Conservation (phyloP, 2,329 filamentous ascomycete species). For the Fusarium camptoceras region DNA sequence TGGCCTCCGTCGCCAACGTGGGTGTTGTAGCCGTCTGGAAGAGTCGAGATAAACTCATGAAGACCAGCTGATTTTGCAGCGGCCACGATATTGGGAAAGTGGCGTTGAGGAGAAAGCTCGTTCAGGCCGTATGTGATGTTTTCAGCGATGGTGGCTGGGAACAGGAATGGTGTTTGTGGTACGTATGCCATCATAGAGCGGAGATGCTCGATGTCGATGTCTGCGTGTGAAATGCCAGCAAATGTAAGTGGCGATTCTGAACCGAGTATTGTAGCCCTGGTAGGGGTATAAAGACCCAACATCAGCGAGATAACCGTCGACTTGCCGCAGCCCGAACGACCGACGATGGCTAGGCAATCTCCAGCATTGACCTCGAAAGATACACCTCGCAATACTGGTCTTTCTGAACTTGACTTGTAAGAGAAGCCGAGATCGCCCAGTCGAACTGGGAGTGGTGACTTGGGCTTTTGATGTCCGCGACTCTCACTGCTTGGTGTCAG, state of each 20-base stretch:
- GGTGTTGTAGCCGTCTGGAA: constrained; percentile 72
- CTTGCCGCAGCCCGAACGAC: constrained; percentile 90
- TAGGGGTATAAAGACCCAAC: constrained; percentile 74
- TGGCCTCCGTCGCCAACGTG: constrained; percentile 81
- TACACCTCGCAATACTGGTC: constrained; percentile 70
- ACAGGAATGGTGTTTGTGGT: constrained; percentile 78
- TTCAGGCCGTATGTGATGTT: constrained; percentile 87
- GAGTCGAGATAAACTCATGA: constrained; percentile 78
- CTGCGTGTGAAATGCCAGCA: constrained; percentile 65
- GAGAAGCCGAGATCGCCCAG: constrained; percentile 71
- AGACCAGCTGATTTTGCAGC: constrained; percentile 73
- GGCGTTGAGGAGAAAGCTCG: constrained; percentile 63
- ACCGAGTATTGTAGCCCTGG: background rate
- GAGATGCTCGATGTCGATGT: constrained; percentile 70
- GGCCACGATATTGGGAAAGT: constrained; percentile 56
- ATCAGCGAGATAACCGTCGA: constrained; percentile 83
- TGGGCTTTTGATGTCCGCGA: constrained; percentile 53
- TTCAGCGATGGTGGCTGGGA: constrained; percentile 78
- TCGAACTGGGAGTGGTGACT: constrained; percentile 59
- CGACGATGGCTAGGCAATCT: constrained; percentile 81
- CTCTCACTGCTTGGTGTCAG: constrained; percentile 67
- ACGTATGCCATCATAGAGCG: constrained; percentile 75
- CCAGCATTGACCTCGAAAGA: constrained; percentile 72
- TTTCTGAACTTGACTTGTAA: constrained; percentile 71
- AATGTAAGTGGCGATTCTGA: constrained; percentile 63